phyloP scores from a whole-genome alignment of 352 stramenopile species.

The Phytophthora aleatoria region DNA sequence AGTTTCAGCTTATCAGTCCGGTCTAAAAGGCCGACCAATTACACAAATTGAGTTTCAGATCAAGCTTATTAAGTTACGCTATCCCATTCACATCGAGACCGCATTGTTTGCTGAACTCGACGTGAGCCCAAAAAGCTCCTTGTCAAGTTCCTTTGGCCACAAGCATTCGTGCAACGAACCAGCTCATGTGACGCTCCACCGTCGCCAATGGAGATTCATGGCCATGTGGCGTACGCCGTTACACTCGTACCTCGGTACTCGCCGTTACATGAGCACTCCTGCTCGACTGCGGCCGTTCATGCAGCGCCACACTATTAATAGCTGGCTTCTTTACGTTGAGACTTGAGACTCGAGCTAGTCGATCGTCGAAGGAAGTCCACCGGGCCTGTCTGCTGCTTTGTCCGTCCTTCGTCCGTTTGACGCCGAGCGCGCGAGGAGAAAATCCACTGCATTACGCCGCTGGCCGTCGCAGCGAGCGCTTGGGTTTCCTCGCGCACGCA shows the following conservation, averaged over 20 bases:
- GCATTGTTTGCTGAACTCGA: too few species aligned
- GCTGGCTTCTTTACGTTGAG: constrained; percentile 7
- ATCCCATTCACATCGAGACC: too few species aligned
- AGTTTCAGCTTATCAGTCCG: constrained; percentile 2
- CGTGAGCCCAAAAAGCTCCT: too few species aligned
- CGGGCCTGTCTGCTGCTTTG: constrained; percentile 21
- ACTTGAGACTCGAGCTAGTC: constrained; percentile 6
- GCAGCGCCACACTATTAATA: too few species aligned
- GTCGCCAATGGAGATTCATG: constrained; percentile 4
- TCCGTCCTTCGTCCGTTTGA: constrained; percentile 26
- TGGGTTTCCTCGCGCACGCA: constrained; percentile 12
- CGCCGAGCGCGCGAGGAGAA: constrained; percentile 12
- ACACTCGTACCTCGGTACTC: background rate
- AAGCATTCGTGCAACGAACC: background rate
- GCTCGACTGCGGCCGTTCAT: too few species aligned
- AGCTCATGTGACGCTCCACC: constrained; percentile 12
- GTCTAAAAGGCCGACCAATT: background rate
- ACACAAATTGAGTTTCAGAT: background rate
- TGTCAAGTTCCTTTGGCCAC: too few species aligned
- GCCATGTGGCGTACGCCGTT: background rate
- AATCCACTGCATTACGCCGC: constrained; percentile 21
- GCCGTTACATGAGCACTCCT: background rate
- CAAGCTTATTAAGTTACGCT: too few species aligned
- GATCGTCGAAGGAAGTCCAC: constrained; percentile 15
- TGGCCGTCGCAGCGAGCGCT: background rate